A percentile compares a stretch with the other conserved stretches of the same genome.
Conservation (phyloP, 305 asterid genomes). For the Fraxinus albicans region DNA sequence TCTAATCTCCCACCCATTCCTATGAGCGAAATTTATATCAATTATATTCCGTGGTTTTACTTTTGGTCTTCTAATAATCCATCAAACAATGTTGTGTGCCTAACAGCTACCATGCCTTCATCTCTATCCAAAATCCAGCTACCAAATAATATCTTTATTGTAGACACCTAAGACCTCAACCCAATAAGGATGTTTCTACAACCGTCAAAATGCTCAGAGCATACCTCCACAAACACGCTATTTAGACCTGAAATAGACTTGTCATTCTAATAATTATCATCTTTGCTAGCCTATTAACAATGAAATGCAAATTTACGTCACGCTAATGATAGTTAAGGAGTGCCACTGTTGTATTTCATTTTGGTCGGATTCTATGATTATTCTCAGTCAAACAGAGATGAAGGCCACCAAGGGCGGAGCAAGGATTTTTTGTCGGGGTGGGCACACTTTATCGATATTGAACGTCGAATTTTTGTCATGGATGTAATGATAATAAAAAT, state of each 20-base stretch:
- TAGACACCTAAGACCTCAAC: not conserved
- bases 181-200: not conserved
- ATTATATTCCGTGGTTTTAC: not conserved
- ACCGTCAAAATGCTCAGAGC: not conserved
- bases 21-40: not conserved
- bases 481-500: too few relatives aligned
- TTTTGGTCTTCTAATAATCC: not conserved
- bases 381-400: not conserved
- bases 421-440: too few relatives aligned
- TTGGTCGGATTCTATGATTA: not conserved
- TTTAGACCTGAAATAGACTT: not conserved
- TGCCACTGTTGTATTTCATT: not conserved
- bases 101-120: not conserved
- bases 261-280: not conserved
- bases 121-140: not conserved
- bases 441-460: too few relatives aligned
- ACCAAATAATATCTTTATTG: not conserved
- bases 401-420: too few relatives aligned
- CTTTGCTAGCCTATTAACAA: not conserved
- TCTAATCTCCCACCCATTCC: not conserved
- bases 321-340: not conserved
- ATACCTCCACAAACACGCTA: not conserved
- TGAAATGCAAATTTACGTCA: not conserved
- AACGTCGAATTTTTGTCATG: too few relatives aligned
- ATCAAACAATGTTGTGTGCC: not conserved